A percentile compares a stretch with the other conserved stretches of the same genome.
phyloP scores from a whole-genome alignment of 495 filamentous ascomycete species.

The Recurvomyces mirabilis region DNA sequence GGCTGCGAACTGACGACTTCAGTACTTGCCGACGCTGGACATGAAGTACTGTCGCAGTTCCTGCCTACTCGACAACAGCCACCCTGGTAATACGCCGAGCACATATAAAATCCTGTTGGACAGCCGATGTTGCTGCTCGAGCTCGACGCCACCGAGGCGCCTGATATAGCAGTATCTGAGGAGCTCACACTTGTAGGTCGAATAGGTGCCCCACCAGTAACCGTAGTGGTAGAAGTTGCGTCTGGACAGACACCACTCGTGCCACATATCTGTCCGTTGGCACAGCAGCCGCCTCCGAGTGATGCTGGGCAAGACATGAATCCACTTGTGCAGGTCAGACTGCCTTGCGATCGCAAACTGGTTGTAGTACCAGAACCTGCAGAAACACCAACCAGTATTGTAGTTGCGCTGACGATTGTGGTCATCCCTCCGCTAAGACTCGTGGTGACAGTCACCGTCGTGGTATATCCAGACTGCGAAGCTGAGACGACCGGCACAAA shows the following conservation, averaged over 20 bases:
- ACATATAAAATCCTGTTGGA: slow-evolving; percentile 67
- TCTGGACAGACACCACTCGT: slow-evolving; percentile 16
- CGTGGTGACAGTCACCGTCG: slow-evolving; percentile 12
- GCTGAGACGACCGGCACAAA: too few species aligned
- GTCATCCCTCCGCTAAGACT: slow-evolving; percentile 7
- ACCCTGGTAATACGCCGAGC: slow-evolving; percentile 51
- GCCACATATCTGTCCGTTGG: slow-evolving; percentile 27
- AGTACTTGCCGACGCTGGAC: slow-evolving; percentile 36
- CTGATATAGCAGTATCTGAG: slow-evolving; percentile 6
- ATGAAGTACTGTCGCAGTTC: slow-evolving; percentile 62
- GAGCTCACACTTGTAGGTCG: slow-evolving; percentile 40
- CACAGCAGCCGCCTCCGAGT: slow-evolving; percentile 34
- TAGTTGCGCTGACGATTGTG: slow-evolving; percentile 4
- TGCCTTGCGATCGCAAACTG: slow-evolving; percentile 14
- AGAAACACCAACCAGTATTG: background rate
- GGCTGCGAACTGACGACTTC: slow-evolving; percentile 52
- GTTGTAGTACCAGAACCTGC: slow-evolving; percentile 22
- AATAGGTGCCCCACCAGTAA: slow-evolving; percentile 35
- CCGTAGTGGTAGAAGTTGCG: slow-evolving; percentile 12
- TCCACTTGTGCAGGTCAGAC: slow-evolving; percentile 42
- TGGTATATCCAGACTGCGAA: slow-evolving; percentile 5
- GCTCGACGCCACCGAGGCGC: slow-evolving; percentile 15
- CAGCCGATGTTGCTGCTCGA: slow-evolving; percentile 38
- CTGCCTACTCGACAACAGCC: slow-evolving; percentile 77
- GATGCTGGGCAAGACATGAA: slow-evolving; percentile 39